A percentile compares a stretch with the other conserved stretches of the same genome.
Evolutionary conservation across 2,329 filamentous ascomycete genomes (phyloP).

Genomic region (Penicillium sp.): DNA sequence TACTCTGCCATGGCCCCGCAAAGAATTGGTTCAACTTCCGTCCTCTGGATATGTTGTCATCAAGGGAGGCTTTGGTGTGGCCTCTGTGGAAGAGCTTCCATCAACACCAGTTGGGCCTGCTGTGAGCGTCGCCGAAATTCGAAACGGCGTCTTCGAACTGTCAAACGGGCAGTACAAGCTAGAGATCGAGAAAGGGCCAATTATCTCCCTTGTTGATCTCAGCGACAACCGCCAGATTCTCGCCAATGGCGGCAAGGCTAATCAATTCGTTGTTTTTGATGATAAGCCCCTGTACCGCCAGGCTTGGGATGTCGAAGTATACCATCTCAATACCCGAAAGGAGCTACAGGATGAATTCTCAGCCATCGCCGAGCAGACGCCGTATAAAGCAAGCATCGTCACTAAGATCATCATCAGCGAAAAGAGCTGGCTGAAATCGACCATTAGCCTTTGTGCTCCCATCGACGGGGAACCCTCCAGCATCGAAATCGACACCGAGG

Average conservation of each 20-base stretch:
- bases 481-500: constrained; percentile 78
- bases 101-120: constrained; percentile 29
- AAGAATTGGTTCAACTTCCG: constrained; percentile 68
- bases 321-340: constrained; percentile 81
- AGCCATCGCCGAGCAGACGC: constrained; percentile 67
- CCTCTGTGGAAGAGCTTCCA: constrained; percentile 48
- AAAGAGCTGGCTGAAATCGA: constrained; percentile 80
- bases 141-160: constrained; percentile 69
- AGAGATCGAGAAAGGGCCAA: constrained; percentile 69
- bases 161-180: constrained; percentile 77
- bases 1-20: constrained; percentile 81
- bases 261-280: constrained; percentile 91
- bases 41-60: constrained; percentile 26
- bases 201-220: constrained; percentile 81
- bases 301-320: constrained; percentile 97
- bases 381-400: constrained; percentile 75
- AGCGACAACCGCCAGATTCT: constrained; percentile 74
- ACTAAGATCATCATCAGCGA: constrained; percentile 87
- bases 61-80: constrained; percentile 47
- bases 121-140: constrained; percentile 51
- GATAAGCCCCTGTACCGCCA: constrained; percentile 98
- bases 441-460: constrained; percentile 73
- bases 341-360: constrained; percentile 70
- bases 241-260: constrained; percentile 69
- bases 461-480: constrained; percentile 65